phyloP scores from a whole-genome alignment of 192 early-diverging fungal species.

The Phycomyces blakesleeanus region DNA sequence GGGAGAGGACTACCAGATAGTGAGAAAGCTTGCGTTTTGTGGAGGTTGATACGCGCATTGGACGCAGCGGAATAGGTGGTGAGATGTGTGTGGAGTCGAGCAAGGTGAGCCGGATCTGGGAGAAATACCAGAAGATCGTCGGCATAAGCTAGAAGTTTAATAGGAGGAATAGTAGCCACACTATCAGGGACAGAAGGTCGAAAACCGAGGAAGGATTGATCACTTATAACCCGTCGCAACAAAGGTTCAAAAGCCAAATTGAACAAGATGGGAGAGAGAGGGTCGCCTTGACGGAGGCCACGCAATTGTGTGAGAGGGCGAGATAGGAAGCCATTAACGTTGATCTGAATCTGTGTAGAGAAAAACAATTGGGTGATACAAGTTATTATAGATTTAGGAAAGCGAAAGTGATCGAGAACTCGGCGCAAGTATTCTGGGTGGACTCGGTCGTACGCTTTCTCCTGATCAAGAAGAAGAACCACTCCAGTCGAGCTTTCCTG shows the following conservation, averaged over 20 bases:
- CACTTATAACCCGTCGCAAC: not conserved
- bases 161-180: not conserved
- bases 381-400: not conserved
- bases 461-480: constrained; percentile 16
- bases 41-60: constrained; percentile 19
- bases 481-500: constrained; percentile 7
- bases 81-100: not conserved
- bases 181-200: not conserved
- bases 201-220: not conserved
- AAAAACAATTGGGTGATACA: constrained; percentile 1
- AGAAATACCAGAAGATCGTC: constrained; percentile 20
- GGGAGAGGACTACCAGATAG: not conserved
- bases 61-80: not conserved
- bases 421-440: constrained; percentile 12
- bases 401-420: not conserved
- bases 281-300: constrained; percentile 35
- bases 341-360: constrained; percentile 8
- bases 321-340: constrained; percentile 21
- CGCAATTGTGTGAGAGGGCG: constrained; percentile 14
- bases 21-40: constrained; percentile 15
- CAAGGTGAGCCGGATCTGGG: constrained; percentile 1
- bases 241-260: constrained; percentile 28
- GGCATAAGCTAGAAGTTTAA: constrained; percentile 9
- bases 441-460: constrained; percentile 28
- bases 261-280: constrained; percentile 26